Conservation (phyloP, 2,329 filamentous ascomycete genomes). For the Metarhizium sp. region DNA sequence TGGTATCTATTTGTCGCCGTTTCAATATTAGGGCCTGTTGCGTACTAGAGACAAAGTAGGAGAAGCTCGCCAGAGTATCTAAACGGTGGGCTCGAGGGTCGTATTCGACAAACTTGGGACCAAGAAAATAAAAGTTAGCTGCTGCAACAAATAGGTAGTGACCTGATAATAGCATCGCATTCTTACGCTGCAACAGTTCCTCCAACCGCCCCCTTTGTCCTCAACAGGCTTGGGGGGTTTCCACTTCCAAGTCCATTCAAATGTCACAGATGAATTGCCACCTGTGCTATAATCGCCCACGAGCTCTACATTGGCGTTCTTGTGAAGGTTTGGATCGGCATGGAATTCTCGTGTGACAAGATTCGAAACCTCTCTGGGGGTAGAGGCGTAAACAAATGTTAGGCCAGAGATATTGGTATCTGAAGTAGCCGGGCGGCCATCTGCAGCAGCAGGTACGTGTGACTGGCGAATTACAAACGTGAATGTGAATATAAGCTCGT, state of each 20-base stretch:
- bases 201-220: conserved; percentile 85
- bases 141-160: not conserved
- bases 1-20: not conserved
- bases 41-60: conserved; percentile 86
- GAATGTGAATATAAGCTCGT: conserved; percentile 88
- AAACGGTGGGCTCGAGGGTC: conserved; percentile 85
- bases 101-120: conserved; percentile 79
- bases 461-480: conserved; percentile 68
- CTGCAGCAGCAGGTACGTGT: conserved; percentile 34
- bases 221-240: conserved; percentile 74
- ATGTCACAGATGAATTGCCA: conserved; percentile 75
- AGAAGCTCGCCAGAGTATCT: conserved; percentile 83
- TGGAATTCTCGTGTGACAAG: conserved; percentile 93
- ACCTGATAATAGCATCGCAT: not conserved
- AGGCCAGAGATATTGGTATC: conserved; percentile 81
- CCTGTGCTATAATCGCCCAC: conserved; percentile 86
- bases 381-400: conserved; percentile 87
- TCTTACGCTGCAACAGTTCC: conserved; percentile 78
- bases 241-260: conserved; percentile 97
- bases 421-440: conserved; percentile 33
- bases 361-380: conserved; percentile 79
- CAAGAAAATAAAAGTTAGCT: not conserved
- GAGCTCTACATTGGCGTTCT: conserved; percentile 89
- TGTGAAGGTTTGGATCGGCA: conserved; percentile 93
- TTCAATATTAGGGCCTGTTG: conserved; percentile 2